These are phyloP conservation scores for Colletotrichum trifolii DNA, from an alignment of 2,329 filamentous ascomycete genomes.

Conservation along the genomic window DNA sequence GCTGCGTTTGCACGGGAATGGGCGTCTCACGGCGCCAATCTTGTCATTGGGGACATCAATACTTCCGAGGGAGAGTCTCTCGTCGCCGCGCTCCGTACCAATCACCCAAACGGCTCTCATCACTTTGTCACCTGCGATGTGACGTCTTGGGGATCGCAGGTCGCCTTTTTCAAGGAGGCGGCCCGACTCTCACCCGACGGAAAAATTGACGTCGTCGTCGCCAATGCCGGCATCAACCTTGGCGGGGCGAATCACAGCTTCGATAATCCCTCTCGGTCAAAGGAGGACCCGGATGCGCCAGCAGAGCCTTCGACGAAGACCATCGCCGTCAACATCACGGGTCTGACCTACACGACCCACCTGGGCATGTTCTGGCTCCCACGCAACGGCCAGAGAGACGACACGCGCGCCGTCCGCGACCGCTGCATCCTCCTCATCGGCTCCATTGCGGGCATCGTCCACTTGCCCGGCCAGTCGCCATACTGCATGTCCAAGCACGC, in stretches of 20 bases:
- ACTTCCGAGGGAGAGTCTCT: constrained; percentile 63
- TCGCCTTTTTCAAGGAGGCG: constrained; percentile 70
- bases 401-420: constrained; percentile 48
- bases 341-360: constrained; percentile 73
- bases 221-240: constrained; percentile 71
- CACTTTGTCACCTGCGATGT: constrained; percentile 71
- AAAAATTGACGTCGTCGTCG: constrained; percentile 71
- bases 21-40: constrained; percentile 66
- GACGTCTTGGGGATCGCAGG: constrained; percentile 72
- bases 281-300: constrained; percentile 52
- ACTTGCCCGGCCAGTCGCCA: constrained; percentile 57
- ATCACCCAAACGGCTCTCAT: constrained; percentile 49
- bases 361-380: constrained; percentile 71
- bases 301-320: constrained; percentile 61
- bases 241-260: constrained; percentile 49
- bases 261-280: constrained; percentile 58
- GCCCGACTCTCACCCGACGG: constrained; percentile 62
- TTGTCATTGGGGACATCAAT: constrained; percentile 74
- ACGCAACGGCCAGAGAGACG: constrained; percentile 48
- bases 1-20: constrained; percentile 64
- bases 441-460: constrained; percentile 67
- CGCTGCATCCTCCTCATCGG: constrained; percentile 72
- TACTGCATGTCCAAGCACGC: constrained; percentile 75
- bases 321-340: constrained; percentile 71
- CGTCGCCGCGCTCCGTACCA: constrained; percentile 61